A percentile compares a stretch with the other conserved stretches of the same genome.
These are phyloP conservation scores for Fistulina hepatica DNA, from an alignment of 1,284 basidiomycete species.

Conservation along the genomic window DNA sequence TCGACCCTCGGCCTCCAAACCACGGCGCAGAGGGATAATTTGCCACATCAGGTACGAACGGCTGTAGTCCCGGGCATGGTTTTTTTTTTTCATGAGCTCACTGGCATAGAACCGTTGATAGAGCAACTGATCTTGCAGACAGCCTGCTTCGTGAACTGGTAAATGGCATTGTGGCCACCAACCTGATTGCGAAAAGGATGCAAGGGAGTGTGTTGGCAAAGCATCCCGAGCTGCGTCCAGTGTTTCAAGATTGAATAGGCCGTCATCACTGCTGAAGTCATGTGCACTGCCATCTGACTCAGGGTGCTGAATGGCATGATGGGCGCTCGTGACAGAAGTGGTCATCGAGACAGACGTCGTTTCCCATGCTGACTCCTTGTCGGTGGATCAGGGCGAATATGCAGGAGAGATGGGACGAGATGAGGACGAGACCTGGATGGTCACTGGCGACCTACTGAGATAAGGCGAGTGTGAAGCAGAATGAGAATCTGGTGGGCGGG, in stretches of 20 bases:
- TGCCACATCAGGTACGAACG: slow-evolving; percentile 19
- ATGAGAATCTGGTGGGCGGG: too few species aligned
- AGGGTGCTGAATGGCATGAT: slow-evolving; percentile 4
- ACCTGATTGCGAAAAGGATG: slow-evolving; percentile 97
- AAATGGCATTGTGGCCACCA: slow-evolving; percentile 93
- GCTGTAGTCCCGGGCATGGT: slow-evolving; percentile 26
- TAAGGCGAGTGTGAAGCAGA: too few species aligned
- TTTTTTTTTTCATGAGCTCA: slow-evolving; percentile 13
- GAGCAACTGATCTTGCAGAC: slow-evolving; percentile 84
- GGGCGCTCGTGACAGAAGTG: slow-evolving; percentile 17
- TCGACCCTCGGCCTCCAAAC: slow-evolving; percentile 84
- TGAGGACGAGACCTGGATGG: too few species aligned
- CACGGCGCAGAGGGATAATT: too few species aligned
- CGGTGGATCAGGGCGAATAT: slow-evolving; percentile 56
- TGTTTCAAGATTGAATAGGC: slow-evolving; percentile 30
- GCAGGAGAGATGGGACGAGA: slow-evolving; percentile 27
- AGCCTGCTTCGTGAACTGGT: slow-evolving; percentile 95
- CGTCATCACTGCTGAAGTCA: slow-evolving; percentile 22
- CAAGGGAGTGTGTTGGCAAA: slow-evolving; percentile 82
- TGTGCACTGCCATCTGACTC: slow-evolving; percentile 21
- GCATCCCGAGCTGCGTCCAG: slow-evolving; percentile 39
- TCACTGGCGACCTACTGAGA: too few species aligned
- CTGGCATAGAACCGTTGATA: too few species aligned
- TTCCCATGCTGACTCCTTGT: slow-evolving; percentile 67
- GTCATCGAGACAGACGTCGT: slow-evolving; percentile 52